Evolutionary conservation across 2,329 filamentous ascomycete genomes (phyloP), one percentile per base, ranked within the genome.

Genomic region (Xylariaceae sp.): DNA sequence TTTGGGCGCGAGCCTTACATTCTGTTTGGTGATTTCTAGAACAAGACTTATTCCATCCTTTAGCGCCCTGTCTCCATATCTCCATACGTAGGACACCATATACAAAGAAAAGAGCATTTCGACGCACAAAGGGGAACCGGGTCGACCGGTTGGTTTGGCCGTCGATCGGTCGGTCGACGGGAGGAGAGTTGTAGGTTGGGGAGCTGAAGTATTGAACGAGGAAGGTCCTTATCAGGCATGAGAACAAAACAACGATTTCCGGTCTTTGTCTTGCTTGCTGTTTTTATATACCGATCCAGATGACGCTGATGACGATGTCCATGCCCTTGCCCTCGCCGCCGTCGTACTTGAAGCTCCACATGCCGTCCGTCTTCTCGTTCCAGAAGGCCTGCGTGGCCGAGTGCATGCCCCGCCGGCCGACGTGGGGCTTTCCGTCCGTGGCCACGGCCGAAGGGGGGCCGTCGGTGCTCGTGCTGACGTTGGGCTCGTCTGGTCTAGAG

Each of bases 331-430:
- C 67, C 61, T 81, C 76, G 44, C 76, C 75, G 41, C 75, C 58
- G 54, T 88, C 84, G 61, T 81, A 90, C 71, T 92, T 92, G 70
- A 83, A 88, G 54, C 79, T 88, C 83, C 84, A 92, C 76, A 89
- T 89, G 52, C 86, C 86, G 58, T 92, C 85, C 65, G 83, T 87
- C 69, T 88, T 86, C 67, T 88, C 85, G 64, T 92, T 88, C 86
- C 86, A 92, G 72, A 84, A 92, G 23, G 85, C 87, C 34, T 85
- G 86, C 31, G 83, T 85, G 15, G 86, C 85, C 62, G 79, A 85
- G 70, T 92, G 86, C 86, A 92, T 92, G 50, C 92, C 92, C 50
- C 90, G 79, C 50, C 89, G 80, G 40, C 88, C 90, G 40, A 85
- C 83, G 59, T 83, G 78, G n/a, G 76, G 73, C 67, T 81, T 81